Evolutionary conservation across 495 filamentous ascomycete species (phyloP).

Genomic region (Cairneyella variabilis): DNA sequence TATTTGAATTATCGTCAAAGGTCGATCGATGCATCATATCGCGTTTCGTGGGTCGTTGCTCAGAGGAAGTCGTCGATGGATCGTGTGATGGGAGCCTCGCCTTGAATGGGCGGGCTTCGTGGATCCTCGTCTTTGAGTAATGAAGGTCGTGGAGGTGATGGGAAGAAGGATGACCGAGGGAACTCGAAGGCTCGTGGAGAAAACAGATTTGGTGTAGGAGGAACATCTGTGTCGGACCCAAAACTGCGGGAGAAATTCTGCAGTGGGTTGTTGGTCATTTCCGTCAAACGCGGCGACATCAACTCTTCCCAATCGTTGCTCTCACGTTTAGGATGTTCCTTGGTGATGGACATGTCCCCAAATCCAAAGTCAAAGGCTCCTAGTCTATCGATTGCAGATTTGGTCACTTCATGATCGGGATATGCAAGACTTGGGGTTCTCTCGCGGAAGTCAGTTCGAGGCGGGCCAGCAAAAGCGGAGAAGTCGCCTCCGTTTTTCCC

Average conservation of each 20-base stretch:
- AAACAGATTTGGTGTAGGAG: constrained; percentile 29
- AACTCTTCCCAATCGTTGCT: constrained; percentile 29
- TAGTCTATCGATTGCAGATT: constrained; percentile 9
- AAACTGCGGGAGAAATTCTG: constrained; percentile 17
- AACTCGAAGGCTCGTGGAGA: constrained; percentile 47
- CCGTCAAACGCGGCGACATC: constrained; percentile 47
- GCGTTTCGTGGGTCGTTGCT: neutral
- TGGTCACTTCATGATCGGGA: too few relatives aligned
- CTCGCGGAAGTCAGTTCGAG: too few relatives aligned
- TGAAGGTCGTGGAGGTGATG: constrained; percentile 30
- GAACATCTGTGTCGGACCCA: constrained; percentile 9
- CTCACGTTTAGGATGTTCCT: constrained; percentile 1
- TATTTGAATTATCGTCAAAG: constrained; percentile 7
- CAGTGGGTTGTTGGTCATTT: constrained; percentile 51
- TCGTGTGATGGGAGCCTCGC: constrained; percentile 62
- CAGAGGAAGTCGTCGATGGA: constrained; percentile 54
- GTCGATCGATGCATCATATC: too few relatives aligned
- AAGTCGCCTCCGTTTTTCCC: neutral
- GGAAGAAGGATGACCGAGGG: constrained; percentile 44
- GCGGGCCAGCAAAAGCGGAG: neutral
- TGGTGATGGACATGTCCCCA: constrained; percentile 5
- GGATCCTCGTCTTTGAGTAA: constrained; percentile 45
- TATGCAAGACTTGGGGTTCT: too few relatives aligned
- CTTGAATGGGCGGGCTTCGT: constrained; percentile 58
- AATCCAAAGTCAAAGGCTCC: constrained; percentile 25